Conservation (phyloP, 1,284 basidiomycete species). For the Clitocybe nebularis region DNA sequence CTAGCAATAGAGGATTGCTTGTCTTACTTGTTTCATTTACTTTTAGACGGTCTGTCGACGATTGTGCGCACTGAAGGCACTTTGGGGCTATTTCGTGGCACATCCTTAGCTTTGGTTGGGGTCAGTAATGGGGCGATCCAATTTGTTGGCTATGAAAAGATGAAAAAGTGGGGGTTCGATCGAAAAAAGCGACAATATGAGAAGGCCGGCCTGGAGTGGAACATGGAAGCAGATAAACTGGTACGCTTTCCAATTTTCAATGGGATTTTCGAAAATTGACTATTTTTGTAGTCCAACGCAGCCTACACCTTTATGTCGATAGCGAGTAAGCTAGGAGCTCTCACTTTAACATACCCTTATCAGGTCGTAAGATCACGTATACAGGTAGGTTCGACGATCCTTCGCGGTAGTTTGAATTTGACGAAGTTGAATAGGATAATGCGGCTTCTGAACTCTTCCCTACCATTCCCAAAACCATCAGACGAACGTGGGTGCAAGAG, state of each 20-base stretch:
- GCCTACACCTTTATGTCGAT: conserved; percentile 94
- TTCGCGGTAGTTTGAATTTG: not conserved
- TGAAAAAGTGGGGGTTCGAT: conserved; percentile 88
- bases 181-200: conserved; percentile 62
- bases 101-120: conserved; percentile 85
- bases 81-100: conserved; percentile 84
- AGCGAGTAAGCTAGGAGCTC: conserved; percentile 83
- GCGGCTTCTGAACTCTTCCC: conserved; percentile 66
- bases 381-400: conserved; percentile 61
- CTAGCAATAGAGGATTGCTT: no score
- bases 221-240: conserved; percentile 76
- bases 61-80: conserved; percentile 76
- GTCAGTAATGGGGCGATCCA: conserved; percentile 96
- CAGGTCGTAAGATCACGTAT: conserved; percentile 95
- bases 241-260: conserved; percentile 40
- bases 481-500: conserved; percentile 78
- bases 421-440: conserved; percentile 45
- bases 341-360: conserved; percentile 91
- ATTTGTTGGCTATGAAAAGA: conserved; percentile 95
- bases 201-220: conserved; percentile 59
- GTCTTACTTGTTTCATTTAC: no score
- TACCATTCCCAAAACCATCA: conserved; percentile 77
- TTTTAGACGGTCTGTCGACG: conserved; percentile 70
- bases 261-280: not conserved
- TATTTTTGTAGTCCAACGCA: conserved; percentile 68